phyloP scores from a whole-genome alignment of 2,329 filamentous ascomycete species.

The Sporothrix humicola region DNA sequence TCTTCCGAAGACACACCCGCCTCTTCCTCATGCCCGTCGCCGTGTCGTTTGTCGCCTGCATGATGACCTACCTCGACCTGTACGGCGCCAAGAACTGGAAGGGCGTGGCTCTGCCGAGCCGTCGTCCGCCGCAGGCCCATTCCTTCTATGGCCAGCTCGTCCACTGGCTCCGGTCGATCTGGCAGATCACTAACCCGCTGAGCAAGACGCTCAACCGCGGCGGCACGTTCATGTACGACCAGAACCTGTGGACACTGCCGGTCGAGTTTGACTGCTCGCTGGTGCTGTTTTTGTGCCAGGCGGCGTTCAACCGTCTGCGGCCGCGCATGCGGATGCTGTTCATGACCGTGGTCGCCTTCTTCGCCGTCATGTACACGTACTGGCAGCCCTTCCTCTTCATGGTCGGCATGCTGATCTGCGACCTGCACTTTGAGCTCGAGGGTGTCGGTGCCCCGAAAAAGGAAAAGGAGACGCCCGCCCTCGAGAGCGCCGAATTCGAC shows the following conservation, averaged over 20 bases:
- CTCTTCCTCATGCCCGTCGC: conserved; percentile 38
- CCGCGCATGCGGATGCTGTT: conserved; percentile 35
- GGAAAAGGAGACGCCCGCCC: background rate
- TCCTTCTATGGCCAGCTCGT: conserved; percentile 31
- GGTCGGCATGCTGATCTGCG: conserved; percentile 45
- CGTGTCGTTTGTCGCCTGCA: conserved; percentile 33
- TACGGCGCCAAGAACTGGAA: conserved; percentile 36
- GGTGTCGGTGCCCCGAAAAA: conserved; percentile 37
- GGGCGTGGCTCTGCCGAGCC: conserved; percentile 34
- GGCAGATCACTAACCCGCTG: conserved; percentile 34
- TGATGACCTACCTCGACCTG: conserved; percentile 32
- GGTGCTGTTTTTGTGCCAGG: conserved; percentile 45
- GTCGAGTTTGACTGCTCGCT: conserved; percentile 48
- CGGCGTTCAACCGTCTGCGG: conserved; percentile 42
- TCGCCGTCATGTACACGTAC: conserved; percentile 37
- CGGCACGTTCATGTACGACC: conserved; percentile 42
- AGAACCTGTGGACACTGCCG: conserved; percentile 48
- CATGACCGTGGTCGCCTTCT: conserved; percentile 35
- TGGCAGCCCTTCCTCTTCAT: conserved; percentile 45
- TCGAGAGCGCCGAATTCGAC: background rate
- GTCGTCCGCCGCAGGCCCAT: conserved; percentile 33
- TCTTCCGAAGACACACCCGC: conserved; percentile 39
- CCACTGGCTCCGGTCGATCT: conserved; percentile 34
- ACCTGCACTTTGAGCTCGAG: conserved; percentile 41
- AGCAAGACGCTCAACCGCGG: conserved; percentile 35